Evolutionary conservation across 108 stramenopile genomes (phyloP).

Genomic region (Mediolabrus comicus): DNA sequence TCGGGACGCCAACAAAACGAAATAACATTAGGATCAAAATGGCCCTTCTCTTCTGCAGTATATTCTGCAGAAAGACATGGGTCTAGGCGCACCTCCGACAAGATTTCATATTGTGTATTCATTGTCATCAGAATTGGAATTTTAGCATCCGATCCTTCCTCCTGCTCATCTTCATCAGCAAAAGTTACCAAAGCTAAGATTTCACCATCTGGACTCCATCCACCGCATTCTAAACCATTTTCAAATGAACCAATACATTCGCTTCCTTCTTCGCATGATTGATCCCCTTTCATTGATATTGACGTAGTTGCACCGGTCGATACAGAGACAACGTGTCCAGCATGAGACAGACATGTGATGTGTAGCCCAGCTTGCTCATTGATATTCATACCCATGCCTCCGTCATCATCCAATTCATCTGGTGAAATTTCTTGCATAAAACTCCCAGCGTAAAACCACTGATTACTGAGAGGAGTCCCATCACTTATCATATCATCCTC

Average conservation of each 20-base stretch:
- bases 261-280: conserved; percentile 44
- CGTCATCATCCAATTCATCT: conserved; percentile 6
- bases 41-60: neutral
- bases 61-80: conserved; percentile 39
- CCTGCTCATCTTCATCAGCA: conserved; percentile 46
- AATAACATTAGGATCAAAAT: conserved; percentile 33
- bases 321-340: conserved; percentile 44
- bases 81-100: conserved; percentile 68
- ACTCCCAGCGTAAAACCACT: conserved; percentile 45
- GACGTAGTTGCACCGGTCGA: conserved; percentile 40
- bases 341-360: conserved; percentile 39
- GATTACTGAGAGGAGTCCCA: neutral
- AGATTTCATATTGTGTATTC: conserved; percentile 81
- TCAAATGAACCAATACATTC: conserved; percentile 86
- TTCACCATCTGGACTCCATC: conserved; percentile 87
- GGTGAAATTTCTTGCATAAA: conserved; percentile 36
- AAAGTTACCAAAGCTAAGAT: conserved; percentile 72
- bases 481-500: conserved; percentile 19
- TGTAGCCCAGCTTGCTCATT: conserved; percentile 21
- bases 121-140: conserved; percentile 77
- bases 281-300: conserved; percentile 49
- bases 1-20: conserved; percentile 80
- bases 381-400: conserved; percentile 24
- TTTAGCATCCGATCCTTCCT: conserved; percentile 17
- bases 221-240: conserved; percentile 69